Base-by-base conservation (phyloP, 2,329 filamentous ascomycete species). In the Fusarium pininemorale region DNA sequence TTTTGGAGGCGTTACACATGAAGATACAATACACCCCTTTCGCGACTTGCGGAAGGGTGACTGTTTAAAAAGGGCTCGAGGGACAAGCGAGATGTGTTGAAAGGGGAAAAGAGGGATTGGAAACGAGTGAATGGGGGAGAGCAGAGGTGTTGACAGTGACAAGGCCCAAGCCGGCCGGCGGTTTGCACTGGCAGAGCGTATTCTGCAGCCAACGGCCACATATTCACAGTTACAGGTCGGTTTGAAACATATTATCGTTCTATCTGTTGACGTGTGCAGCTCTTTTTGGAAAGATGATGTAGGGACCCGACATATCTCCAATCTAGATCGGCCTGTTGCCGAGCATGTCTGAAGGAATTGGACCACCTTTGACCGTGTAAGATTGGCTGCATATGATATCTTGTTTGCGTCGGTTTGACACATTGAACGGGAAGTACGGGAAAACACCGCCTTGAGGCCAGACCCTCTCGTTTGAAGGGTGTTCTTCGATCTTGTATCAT, bases 1-100 rank as follows among this genome's bases (percentile, higher is more conserved):
- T 38, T 58, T 30, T 61, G 64, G 56, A 59, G 32, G 39, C 26
- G 75, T 76, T 75, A 76, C 70, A 78, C 75, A 66, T 67, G 47
- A n/a, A 55, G 24, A 53, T 22, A 39, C 55, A 58, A 53, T 18
- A 44, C 55, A 48, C 41, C 66, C 60, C 65, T 67, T 58, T 73
- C 63, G 59, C 59, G 64, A 69, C 28, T 60, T 70, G 72, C 65
- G 70, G 72, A 53, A 54, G 69, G 61, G 67, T 75, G 62, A 61
- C 42, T 59, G 66, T 58, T 75, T 70, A 71, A 67, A 32, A 55
- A 57, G 58, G 41, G 32, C 44, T 55, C 55, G 45, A 56, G 47
- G 56, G 44, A 32, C 56, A 54, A 48, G 57, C 47, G n/a, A 70
- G 69, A 69, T 63, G 65, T 56, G 62, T 73, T 62, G 59, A 54